Percentiles rank a stretch among this genome's conserved stretches.
These are phyloP conservation scores for Russula virescens DNA, from an alignment of 768 basidiomycete genomes.

Conservation along the genomic window DNA sequence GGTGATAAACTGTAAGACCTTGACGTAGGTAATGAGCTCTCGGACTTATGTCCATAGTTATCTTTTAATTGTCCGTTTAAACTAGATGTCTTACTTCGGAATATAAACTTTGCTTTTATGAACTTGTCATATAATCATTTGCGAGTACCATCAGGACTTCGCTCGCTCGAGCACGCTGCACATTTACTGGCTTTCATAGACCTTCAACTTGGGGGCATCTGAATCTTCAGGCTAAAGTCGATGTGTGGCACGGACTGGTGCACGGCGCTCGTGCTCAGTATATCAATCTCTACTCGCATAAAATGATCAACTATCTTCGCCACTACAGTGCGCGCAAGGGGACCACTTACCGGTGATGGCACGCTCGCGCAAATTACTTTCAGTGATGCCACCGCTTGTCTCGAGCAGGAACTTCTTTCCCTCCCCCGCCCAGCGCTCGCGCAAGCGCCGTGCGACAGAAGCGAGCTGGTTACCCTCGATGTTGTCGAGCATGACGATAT, in stretches of 20 bases:
- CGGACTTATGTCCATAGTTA: too few relatives aligned
- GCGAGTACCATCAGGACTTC: not conserved
- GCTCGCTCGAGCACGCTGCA: not conserved
- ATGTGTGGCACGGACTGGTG: constrained; percentile 92
- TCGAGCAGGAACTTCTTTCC: constrained; percentile 79
- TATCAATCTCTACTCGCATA: constrained; percentile 72
- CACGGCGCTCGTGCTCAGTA: constrained; percentile 83
- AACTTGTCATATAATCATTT: too few relatives aligned
- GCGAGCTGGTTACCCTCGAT: constrained; percentile 73
- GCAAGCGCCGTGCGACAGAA: constrained; percentile 61
- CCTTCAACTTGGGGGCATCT: constrained; percentile 39
- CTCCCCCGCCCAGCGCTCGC: constrained; percentile 72
- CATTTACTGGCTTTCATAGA: not conserved
- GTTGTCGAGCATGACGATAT: constrained; percentile 95
- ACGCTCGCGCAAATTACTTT: constrained; percentile 71
- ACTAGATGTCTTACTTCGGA: too few relatives aligned
- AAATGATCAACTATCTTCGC: not conserved
- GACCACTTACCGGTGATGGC: constrained; percentile 70
- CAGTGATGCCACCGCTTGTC: constrained; percentile 92
- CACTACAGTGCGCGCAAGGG: not conserved
- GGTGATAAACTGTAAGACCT: too few relatives aligned
- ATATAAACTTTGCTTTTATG: too few relatives aligned
- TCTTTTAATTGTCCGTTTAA: too few relatives aligned
- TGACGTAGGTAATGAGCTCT: too few relatives aligned
- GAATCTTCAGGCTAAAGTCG: constrained; percentile 96